Base-by-base conservation (phyloP, 179 eudicot genomes). In the Carnegiea gigantea region DNA sequence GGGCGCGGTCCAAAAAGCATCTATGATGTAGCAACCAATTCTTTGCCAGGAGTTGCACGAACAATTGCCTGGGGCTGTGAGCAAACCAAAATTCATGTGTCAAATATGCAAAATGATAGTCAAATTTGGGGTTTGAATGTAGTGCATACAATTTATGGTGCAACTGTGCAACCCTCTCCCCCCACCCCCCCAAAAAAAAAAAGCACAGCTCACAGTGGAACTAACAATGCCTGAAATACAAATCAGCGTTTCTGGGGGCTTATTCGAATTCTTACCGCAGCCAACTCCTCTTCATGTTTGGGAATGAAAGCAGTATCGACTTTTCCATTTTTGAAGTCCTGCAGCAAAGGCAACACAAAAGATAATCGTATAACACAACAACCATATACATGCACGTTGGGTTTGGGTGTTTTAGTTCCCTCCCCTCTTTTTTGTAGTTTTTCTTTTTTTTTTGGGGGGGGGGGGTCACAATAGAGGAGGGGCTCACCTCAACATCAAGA, bases 231-330 rank as follows among this genome's bases (percentile, higher is more conserved):
- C 38, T 76, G 26, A 67, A 17, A 79, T 26, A 43, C 38, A 8
- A 57, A 54, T 54, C 46, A 75, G 6, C 75, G 70, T 36, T 28
- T 18, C 5, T 51, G 23, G 36, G 60, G 30, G 40, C 60, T 21
- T 62, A 36, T 10, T 53, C 54, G 70, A 83, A 49, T 83, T 79
- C 90, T 82, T 91, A 95, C 99, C 90, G 86, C 89, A 64, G 97
- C 98, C 73, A 95, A 86, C 79, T 95, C 99, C 4, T 92, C 80
- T 80, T 94, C 99, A 73, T 95, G 99, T 87, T 95, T 95, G 75
- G 99, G 99, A 79, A 95, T 95, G 86, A 95, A 95, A 80, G 99
- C 99, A 77, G 99, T 95, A 81, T 95, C 99, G 74, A 95, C 98
- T 78, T 90, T 95, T 81, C 98, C 98, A 70, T 90, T 90, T 87